Evolutionary conservation across 345 rosid genomes (phyloP).

Genomic region (Populus alba): DNA sequence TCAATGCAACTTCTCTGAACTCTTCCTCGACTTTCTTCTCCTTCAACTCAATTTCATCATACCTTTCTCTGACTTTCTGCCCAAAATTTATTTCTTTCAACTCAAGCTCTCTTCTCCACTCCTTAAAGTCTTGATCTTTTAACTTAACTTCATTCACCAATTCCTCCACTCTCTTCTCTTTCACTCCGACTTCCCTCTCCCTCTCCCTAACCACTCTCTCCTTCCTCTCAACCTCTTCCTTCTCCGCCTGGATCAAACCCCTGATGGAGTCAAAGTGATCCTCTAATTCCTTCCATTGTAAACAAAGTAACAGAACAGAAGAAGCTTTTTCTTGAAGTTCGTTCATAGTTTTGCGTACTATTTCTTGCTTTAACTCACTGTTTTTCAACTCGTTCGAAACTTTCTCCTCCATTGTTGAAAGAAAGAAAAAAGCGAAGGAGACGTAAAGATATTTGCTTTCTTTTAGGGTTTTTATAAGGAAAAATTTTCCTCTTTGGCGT

Average conservation of each 20-base stretch:
- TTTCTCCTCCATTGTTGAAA: neutral
- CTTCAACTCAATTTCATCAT: neutral
- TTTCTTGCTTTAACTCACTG: constrained; percentile 10
- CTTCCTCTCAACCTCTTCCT: neutral
- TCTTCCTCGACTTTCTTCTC: neutral
- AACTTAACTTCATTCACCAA: neutral
- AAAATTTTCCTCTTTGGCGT: no score
- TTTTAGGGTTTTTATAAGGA: no score
- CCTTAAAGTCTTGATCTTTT: neutral
- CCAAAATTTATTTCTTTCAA: neutral
- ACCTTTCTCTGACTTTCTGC: neutral
- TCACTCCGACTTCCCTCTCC: neutral
- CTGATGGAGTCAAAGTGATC: constrained; percentile 25
- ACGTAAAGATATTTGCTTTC: no score
- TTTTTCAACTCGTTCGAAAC: constrained; percentile 15
- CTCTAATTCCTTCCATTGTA: constrained; percentile 51
- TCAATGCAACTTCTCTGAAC: neutral
- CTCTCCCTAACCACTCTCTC: constrained; percentile 16
- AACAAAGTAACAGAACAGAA: constrained; percentile 37
- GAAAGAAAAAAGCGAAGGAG: no score
- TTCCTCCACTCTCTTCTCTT: constrained; percentile 2
- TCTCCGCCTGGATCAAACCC: constrained; percentile 20
- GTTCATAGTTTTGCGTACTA: constrained; percentile 26
- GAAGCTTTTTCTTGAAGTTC: constrained; percentile 37
- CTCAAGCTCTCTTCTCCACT: neutral